Percentiles rank a stretch among this genome's conserved stretches.
phyloP scores from a whole-genome alignment of 371 early-diverging fungal species.

The Dinochytrium kinnereticum region DNA sequence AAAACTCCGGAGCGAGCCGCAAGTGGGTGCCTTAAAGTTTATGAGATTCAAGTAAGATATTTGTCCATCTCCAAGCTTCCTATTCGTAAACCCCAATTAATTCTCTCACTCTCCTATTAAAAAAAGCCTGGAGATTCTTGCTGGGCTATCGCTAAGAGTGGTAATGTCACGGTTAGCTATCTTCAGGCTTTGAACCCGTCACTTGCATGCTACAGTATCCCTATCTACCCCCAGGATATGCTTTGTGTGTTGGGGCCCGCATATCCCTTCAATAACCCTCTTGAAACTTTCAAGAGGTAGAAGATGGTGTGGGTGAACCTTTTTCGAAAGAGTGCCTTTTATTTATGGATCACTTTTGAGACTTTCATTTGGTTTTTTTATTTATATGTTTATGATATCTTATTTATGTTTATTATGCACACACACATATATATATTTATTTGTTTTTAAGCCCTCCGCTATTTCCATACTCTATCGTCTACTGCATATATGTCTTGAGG shows the following conservation, averaged over 20 bases:
- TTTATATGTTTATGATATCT: no score
- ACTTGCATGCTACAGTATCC: conserved; percentile 14
- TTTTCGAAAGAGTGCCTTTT: not conserved
- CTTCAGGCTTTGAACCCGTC: conserved; percentile 19
- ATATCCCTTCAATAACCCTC: not conserved
- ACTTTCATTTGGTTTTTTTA: no score
- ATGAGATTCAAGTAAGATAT: conserved; percentile 8
- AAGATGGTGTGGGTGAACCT: no score
- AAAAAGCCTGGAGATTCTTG: conserved; percentile 17
- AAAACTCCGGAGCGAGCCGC: not conserved
- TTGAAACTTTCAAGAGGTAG: conserved; percentile 8
- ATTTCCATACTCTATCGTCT: no score
- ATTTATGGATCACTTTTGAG: no score
- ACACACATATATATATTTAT: no score
- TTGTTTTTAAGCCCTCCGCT: no score
- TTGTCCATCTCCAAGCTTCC: not conserved
- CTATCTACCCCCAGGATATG: conserved; percentile 21
- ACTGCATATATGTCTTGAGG: no score
- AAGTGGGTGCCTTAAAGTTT: conserved; percentile 3
- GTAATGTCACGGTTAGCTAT: conserved; percentile 12
- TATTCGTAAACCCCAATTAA: no score
- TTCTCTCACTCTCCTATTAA: not conserved
- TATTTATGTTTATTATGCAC: no score
- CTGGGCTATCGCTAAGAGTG: conserved; percentile 9
- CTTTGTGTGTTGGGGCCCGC: conserved; percentile 20